Evolutionary conservation across 2,329 filamentous ascomycete species (phyloP).

Genomic region (Emergomyces orientalis): DNA sequence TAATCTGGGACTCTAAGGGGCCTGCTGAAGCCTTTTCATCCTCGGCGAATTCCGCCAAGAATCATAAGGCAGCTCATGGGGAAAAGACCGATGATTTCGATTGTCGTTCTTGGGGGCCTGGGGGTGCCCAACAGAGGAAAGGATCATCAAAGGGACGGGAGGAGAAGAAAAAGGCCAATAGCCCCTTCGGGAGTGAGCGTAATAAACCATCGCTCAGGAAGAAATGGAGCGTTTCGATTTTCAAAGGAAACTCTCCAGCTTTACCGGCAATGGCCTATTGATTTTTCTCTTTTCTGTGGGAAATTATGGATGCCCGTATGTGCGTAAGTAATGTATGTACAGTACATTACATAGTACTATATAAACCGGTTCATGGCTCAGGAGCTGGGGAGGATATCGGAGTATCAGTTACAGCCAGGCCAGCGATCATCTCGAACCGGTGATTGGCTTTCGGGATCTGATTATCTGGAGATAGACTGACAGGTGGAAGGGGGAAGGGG

Average conservation of each 20-base stretch:
- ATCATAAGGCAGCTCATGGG: slow-evolving; percentile 4
- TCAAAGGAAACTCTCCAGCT: slow-evolving; percentile 8
- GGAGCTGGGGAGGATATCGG: no score
- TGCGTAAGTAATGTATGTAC: neutral
- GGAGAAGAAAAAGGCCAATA: neutral
- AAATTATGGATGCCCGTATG: neutral
- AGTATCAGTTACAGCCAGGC: no score
- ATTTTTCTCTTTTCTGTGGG: neutral
- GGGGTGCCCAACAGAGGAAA: neutral
- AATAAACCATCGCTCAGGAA: slow-evolving; percentile 13
- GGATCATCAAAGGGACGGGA: neutral
- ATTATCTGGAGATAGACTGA: no score
- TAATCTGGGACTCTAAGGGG: slow-evolving; percentile 6
- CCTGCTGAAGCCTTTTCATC: slow-evolving; percentile 1
- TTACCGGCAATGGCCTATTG: neutral
- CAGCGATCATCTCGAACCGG: no score
- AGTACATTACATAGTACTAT: neutral
- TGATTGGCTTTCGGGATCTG: no score
- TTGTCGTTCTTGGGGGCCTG: neutral
- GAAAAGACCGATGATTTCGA: slow-evolving; percentile 1
- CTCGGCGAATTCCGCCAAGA: neutral
- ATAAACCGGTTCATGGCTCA: neutral
- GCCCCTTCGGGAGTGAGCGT: neutral
- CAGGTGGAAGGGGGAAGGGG: neutral
- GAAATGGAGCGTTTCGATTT: slow-evolving; percentile 14